Evolutionary conservation across 345 rosid species (phyloP), one percentile per base, ranked within the genome.

Genomic region (Citrus hindsii): DNA sequence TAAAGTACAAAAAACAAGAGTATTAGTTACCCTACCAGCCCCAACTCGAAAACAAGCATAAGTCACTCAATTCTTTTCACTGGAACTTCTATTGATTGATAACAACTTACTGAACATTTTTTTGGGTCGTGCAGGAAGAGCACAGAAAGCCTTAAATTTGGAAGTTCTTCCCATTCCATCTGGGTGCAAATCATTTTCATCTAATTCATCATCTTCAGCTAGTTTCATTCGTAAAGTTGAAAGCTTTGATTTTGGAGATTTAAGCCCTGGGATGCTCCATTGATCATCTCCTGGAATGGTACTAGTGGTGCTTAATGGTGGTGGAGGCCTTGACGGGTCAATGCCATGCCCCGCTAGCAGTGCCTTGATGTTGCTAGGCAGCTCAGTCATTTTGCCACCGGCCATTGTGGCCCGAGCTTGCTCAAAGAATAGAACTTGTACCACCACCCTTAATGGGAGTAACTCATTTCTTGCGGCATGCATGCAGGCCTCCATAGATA

Each of bases 231-330:
- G 85, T 76, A 94, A 68, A 67, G 99, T 92, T 14, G 98, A 86
- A 70, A 86, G 68, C 84, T 84, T 91, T 12, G 97, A 84, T 78
- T 85, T 91, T 0, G 95, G 97, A 0, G 98, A 90, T 76, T 86
- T 94, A n/a, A 94, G 89, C 64, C 95, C 98, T 25, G 98, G 92
- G 51, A 92, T 91, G 80, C 99, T 96, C 98, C 99, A 96, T 64
- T 89, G 97, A 72, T 94, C 99, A 0, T 92, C 98, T 1, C 87
- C 88, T 72, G 72, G 80, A 40, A 92, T 80, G 88, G 89, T 93
- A 21, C 93, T 83, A 6, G 89, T 87, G 7, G 92, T 90, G 90
- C 98, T 93, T 77, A 86, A 79, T 69, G 93, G 75, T 4, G 90
- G 88, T 46, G 85, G 82, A 35, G 90, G 90, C 71, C 85, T 92